These are phyloP conservation scores for Backusella sp. DNA, from an alignment of 192 early-diverging fungal genomes.

Conservation along the genomic window DNA sequence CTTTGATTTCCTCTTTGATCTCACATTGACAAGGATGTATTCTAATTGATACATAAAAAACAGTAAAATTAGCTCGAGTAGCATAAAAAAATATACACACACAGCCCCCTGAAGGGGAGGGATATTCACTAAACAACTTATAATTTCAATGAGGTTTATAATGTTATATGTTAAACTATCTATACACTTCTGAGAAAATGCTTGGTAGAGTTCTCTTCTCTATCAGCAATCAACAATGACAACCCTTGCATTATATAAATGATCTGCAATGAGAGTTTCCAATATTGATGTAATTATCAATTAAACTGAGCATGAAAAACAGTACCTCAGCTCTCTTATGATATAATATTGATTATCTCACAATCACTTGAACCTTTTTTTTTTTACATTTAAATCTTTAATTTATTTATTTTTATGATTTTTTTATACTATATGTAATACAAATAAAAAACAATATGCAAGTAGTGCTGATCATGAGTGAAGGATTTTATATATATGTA, in stretches of 20 bases:
- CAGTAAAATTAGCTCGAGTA: neutral
- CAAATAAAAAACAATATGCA: slow-evolving; percentile 1
- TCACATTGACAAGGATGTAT: neutral
- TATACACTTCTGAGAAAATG: neutral
- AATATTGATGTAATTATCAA: neutral
- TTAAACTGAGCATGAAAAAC: neutral
- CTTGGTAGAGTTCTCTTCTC: neutral
- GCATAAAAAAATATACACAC: neutral
- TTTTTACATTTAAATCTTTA: neutral
- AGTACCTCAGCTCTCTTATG: neutral
- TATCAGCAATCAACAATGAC: neutral
- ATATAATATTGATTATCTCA: neutral
- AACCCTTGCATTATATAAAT: neutral
- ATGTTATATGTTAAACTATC: neutral
- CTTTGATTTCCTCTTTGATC: neutral
- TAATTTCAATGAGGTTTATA: neutral
- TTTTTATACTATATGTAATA: neutral
- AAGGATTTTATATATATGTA: neutral
- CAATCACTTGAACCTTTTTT: neutral
- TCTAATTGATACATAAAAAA: neutral
- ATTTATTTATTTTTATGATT: neutral
- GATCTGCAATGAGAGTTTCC: neutral
- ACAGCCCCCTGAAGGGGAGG: neutral
- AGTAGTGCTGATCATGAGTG: neutral
- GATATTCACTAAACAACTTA: neutral